Percentiles rank a stretch among this genome's conserved stretches.
Evolutionary conservation across 352 stramenopile species (phyloP).

Genomic region (Saprolegnia parasitica): DNA sequence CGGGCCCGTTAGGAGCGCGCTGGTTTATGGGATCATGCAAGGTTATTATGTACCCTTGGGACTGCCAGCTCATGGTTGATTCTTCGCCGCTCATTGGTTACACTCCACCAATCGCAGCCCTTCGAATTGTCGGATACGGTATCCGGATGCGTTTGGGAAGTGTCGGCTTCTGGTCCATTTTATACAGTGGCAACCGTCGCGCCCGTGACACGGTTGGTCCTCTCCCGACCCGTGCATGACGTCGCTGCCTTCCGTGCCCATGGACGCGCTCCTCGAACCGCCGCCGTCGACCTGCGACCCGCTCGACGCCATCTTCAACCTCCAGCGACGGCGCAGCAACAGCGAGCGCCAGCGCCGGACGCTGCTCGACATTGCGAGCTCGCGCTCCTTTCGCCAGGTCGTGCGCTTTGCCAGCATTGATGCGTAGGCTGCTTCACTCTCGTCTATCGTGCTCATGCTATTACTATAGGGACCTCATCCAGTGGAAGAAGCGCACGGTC

Average conservation of each 20-base stretch:
- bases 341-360: constrained; percentile 1
- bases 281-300: not conserved
- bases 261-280: not conserved
- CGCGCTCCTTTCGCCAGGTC: constrained; percentile 9
- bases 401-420: constrained; percentile 7
- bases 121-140: not conserved
- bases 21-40: too few relatives aligned
- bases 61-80: not conserved
- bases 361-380: constrained; percentile 6
- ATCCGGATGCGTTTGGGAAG: not conserved
- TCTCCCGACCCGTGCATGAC: not conserved
- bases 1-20: too few relatives aligned
- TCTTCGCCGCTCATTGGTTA: not conserved
- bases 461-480: constrained; percentile 56
- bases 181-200: constrained; percentile 3
- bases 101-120: not conserved
- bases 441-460: not conserved
- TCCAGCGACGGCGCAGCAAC: constrained; percentile 2
- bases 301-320: not conserved
- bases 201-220: not conserved
- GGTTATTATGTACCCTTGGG: too few relatives aligned
- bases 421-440: not conserved
- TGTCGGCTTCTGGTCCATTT: not conserved
- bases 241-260: not conserved
- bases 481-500: constrained; percentile 67